These are phyloP conservation scores for Serendipita indica DNA, from an alignment of 768 basidiomycete genomes.

Conservation along the genomic window DNA sequence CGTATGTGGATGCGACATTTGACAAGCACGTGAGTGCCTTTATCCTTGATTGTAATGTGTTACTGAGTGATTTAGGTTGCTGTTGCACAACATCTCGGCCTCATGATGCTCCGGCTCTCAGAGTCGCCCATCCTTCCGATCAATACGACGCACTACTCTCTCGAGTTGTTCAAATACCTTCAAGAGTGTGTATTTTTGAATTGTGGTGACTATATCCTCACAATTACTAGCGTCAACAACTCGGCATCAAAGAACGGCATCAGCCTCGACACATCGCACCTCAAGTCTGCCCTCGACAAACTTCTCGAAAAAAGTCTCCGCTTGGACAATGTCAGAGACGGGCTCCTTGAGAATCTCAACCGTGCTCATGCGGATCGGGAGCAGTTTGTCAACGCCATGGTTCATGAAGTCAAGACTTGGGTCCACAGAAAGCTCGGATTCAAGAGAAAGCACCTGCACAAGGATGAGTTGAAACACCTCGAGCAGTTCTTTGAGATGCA, in stretches of 20 bases:
- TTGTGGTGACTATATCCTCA: neutral
- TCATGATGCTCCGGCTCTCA: conserved; percentile 39
- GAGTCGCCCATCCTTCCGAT: conserved; percentile 43
- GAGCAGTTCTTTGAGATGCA: neutral
- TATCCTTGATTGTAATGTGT: neutral
- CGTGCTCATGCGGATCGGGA: conserved; percentile 12
- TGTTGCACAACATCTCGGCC: conserved; percentile 49
- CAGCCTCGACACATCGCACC: conserved; percentile 19
- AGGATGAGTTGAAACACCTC: neutral
- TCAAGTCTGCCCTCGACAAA: conserved; percentile 21
- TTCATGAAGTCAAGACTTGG: conserved; percentile 3
- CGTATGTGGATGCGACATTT: conserved; percentile 65
- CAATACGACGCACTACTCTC: conserved; percentile 53
- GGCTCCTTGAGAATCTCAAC: conserved; percentile 18
- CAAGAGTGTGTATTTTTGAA: conserved; percentile 28
- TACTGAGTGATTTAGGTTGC: conserved; percentile 32
- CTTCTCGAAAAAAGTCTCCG: conserved; percentile 25
- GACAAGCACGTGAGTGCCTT: conserved; percentile 45
- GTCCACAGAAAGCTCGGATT: neutral
- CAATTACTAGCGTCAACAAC: conserved; percentile 33
- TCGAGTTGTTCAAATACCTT: conserved; percentile 41
- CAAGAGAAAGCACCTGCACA: neutral
- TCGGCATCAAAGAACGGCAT: conserved; percentile 22
- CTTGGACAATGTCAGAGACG: conserved; percentile 18
- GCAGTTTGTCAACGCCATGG: conserved; percentile 21